A percentile compares a stretch with the other conserved stretches of the same genome.
Conservation (phyloP, 1,284 basidiomycete genomes). For the Stereum hirsutum region DNA sequence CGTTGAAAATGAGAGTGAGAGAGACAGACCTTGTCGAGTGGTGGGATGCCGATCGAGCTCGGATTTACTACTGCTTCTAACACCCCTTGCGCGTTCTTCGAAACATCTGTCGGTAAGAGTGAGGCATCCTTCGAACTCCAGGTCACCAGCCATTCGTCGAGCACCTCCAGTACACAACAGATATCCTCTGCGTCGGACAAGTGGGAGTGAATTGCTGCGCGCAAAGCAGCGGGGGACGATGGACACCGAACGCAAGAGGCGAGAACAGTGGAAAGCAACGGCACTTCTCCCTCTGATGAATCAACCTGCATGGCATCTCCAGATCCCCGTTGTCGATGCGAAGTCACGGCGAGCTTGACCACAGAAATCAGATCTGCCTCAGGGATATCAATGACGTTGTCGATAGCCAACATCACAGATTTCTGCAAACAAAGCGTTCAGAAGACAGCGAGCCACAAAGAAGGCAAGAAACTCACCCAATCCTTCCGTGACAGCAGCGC, state of each 20-base stretch:
- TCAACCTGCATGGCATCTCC: conserved; percentile 53
- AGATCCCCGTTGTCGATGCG: conserved; percentile 20
- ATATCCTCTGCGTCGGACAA: conserved; percentile 47
- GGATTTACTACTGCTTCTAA: too few species aligned
- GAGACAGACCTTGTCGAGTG: conserved; percentile 40
- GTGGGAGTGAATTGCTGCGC: conserved; percentile 44
- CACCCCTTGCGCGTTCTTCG: conserved; percentile 19
- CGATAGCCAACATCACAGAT: conserved; percentile 43
- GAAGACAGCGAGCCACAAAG: not conserved
- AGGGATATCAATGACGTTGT: conserved; percentile 46
- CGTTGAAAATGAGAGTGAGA: not conserved
- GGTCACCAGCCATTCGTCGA: conserved; percentile 46
- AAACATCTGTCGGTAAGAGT: conserved; percentile 25
- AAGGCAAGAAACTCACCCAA: conserved; percentile 41
- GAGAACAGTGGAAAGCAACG: conserved; percentile 42
- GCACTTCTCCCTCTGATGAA: conserved; percentile 20
- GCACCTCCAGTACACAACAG: conserved; percentile 34
- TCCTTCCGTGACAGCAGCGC: conserved; percentile 43
- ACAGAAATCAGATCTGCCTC: conserved; percentile 50
- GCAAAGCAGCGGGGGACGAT: conserved; percentile 39
- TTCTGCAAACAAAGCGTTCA: conserved; percentile 25
- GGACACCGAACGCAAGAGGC: conserved; percentile 40
- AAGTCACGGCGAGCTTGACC: conserved; percentile 33
- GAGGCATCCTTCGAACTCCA: conserved; percentile 33
- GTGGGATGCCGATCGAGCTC: conserved; percentile 22